Evolutionary conservation across 2,329 filamentous ascomycete species (phyloP), one percentile per base, ranked within the genome.

Genomic region (Colletotrichum echinochloae): DNA sequence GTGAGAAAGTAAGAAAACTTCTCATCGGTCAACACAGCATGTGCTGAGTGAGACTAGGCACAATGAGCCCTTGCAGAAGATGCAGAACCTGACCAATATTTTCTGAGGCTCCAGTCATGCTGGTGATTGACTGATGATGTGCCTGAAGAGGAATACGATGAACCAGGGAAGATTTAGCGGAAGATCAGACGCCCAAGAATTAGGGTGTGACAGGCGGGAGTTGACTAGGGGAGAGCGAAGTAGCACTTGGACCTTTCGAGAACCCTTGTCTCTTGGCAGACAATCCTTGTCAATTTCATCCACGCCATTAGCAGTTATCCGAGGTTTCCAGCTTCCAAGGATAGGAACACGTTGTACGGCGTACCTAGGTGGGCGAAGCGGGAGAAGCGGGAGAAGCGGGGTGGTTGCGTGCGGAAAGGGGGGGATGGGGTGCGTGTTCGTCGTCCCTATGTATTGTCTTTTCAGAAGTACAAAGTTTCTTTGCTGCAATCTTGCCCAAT

Each of bases 31-130:
- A 70, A 61, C 51, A 67, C 51, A 9, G 18, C 44, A 62, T 57
- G 44, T 64, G 67, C 67, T 67, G 67, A 70, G 67, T 70, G 67
- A 67, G 64, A 70, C 51, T 39, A 46, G 51, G 52, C 51, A 46
- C 37, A 57, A 52, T 67, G 44, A 37, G 57, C 54, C 64, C 67
- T 62, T 70, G 67, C 57, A 67, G 63, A 9, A 30, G n/a, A 62
- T 62, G 67, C 63, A 67, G 49, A 62, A 66, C 57, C 67, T 70
- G 64, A 44, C 63, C 54, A 57, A 44, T 37, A 61, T 37, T 37
- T 6, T 12, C 33, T n/a, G 44, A 48, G 9, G 23, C 30, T 60
- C 55, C 51, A 62, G 49, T 52, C 65, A 59, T 54, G 35, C 44
- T 54, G 20, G 30, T 66, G 44, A 57, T 61, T 66, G 63, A 66